A percentile compares a stretch with the other conserved stretches of the same genome.
Conservation (phyloP, 495 filamentous ascomycete genomes). For the Aspergillus sparsus region DNA sequence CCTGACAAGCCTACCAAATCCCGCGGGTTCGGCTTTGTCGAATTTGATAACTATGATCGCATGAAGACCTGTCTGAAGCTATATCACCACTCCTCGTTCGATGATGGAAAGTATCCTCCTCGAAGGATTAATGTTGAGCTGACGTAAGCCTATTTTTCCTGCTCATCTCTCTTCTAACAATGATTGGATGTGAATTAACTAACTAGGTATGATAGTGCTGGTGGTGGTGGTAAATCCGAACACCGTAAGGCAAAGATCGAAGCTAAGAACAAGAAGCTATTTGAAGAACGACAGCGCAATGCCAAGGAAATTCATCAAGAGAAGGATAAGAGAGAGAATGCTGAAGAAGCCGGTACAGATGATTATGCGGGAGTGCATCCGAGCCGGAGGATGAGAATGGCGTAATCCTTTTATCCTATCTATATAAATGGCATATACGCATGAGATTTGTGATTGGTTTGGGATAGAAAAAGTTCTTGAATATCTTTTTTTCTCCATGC, state of each 20-base stretch:
- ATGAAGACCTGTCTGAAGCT: constrained; percentile 92
- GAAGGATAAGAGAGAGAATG: constrained; percentile 43
- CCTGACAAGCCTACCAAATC: constrained; percentile 67
- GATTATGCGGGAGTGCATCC: constrained; percentile 57
- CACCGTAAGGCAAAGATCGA: constrained; percentile 72
- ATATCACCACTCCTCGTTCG: constrained; percentile 83
- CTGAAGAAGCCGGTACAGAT: constrained; percentile 31
- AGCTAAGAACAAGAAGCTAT: constrained; percentile 83
- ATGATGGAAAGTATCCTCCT: constrained; percentile 61
- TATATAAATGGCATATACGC: background rate
- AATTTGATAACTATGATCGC: constrained; percentile 84
- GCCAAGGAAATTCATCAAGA: constrained; percentile 52
- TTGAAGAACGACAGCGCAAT: constrained; percentile 71
- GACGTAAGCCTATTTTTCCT: constrained; percentile 55
- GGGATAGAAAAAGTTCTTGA: constrained; percentile 8
- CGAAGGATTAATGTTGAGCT: constrained; percentile 90
- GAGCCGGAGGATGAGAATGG: constrained; percentile 56
- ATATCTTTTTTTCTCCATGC: background rate
- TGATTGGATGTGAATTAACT: constrained; percentile 16
- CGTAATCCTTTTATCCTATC: constrained; percentile 17
- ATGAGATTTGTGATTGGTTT: background rate
- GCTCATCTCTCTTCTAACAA: background rate
- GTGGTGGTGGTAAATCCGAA: constrained; percentile 78
- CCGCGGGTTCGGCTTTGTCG: constrained; percentile 89
- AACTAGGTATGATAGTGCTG: constrained; percentile 49